Conservation (phyloP, 179 eudicot genomes). For the Vitellaria paradoxa region DNA sequence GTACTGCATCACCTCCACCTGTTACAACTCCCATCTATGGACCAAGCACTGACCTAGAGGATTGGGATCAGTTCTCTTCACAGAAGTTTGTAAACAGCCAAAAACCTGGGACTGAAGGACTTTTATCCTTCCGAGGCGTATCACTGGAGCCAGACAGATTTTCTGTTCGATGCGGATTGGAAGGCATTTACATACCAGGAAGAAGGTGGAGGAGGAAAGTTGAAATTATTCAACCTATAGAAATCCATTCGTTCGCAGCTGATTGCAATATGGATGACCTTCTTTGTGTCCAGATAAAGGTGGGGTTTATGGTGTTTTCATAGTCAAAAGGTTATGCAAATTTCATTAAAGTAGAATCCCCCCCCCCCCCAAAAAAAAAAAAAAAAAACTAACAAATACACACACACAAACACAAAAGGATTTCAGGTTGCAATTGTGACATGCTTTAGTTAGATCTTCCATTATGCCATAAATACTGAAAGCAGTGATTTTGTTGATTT, state of each 20-base stretch:
- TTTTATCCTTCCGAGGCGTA: conserved; percentile 91
- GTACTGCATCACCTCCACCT: conserved; percentile 46
- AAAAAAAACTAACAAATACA: no score
- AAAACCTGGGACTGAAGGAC: conserved; percentile 56
- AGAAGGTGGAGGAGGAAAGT: conserved; percentile 91
- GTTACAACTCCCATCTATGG: conserved; percentile 41
- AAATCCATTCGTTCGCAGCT: conserved; percentile 76
- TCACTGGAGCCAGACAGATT: conserved; percentile 89
- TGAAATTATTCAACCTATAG: conserved; percentile 89
- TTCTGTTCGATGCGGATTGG: conserved; percentile 93
- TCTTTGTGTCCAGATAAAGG: conserved; percentile 96
- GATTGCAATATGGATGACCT: conserved; percentile 93
- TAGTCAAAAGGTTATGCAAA: background rate
- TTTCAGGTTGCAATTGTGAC: background rate
- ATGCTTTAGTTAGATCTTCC: background rate
- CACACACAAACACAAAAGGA: background rate
- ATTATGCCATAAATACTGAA: conserved; percentile 18
- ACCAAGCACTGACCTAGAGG: conserved; percentile 63
- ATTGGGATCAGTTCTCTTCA: conserved; percentile 76
- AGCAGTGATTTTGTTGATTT: conserved; percentile 21
- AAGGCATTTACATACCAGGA: conserved; percentile 91
- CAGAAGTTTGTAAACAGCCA: conserved; percentile 48
- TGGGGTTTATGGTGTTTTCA: conserved; percentile 16
- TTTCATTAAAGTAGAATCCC: background rate
- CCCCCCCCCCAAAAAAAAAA: no score